Conservation (phyloP, 2,329 filamentous ascomycete genomes). For the Epichloe amarillans region DNA sequence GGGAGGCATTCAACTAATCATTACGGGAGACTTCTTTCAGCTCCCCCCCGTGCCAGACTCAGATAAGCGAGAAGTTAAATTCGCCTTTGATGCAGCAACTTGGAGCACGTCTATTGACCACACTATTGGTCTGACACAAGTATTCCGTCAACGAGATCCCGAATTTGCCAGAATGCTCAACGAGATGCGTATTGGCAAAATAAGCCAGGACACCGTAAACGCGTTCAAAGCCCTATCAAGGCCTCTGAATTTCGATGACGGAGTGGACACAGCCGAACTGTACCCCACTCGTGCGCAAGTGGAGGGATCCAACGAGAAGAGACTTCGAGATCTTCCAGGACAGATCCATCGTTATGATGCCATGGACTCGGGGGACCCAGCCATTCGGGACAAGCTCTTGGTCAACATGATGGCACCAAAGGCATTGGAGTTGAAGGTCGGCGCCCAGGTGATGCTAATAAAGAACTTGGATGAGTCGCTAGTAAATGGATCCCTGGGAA, state of each 20-base stretch:
- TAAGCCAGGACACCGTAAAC: conserved; percentile 61
- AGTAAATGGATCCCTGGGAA: conserved; percentile 88
- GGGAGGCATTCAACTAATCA: conserved; percentile 88
- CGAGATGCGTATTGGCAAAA: conserved; percentile 83
- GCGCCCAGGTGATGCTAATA: conserved; percentile 98
- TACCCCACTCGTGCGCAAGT: conserved; percentile 88
- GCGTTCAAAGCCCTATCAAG: conserved; percentile 64
- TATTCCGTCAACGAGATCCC: conserved; percentile 88
- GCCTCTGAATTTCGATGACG: conserved; percentile 58
- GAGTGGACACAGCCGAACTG: conserved; percentile 63
- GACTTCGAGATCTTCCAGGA: conserved; percentile 61
- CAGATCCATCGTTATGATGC: conserved; percentile 57
- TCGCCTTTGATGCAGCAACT: conserved; percentile 82
- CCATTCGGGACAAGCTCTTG: conserved; percentile 62
- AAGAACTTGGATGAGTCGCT: conserved; percentile 93
- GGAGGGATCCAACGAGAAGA: conserved; percentile 66
- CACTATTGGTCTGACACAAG: conserved; percentile 86
- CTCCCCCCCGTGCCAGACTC: conserved; percentile 81
- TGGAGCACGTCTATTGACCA: conserved; percentile 92
- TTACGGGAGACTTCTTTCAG: conserved; percentile 97
- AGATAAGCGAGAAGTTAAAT: conserved; percentile 58
- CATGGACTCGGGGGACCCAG: conserved; percentile 59
- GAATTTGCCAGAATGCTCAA: conserved; percentile 91
- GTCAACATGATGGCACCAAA: conserved; percentile 89
- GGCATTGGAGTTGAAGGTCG: conserved; percentile 67